Evolutionary conservation across 768 basidiomycete genomes (phyloP).

Genomic region (Myochromella boudieri): DNA sequence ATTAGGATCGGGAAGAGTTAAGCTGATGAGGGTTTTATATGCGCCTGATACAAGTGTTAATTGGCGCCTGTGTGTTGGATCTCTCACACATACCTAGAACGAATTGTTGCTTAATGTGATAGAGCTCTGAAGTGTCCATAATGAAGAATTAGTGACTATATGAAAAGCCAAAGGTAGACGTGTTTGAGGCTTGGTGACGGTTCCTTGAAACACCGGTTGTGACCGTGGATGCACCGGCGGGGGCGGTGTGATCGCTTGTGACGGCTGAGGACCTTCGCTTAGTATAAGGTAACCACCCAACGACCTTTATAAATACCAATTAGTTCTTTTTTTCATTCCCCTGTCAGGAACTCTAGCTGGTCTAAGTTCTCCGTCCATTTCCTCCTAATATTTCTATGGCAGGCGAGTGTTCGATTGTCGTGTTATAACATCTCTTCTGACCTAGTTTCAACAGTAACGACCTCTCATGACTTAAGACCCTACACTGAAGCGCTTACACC

Average conservation of each 20-base stretch:
- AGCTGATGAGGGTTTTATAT: conserved; percentile 58
- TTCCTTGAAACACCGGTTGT: conserved; percentile 12
- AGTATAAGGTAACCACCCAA: conserved; percentile 9
- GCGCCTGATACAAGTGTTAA: conserved; percentile 45
- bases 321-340: neutral
- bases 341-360: conserved; percentile 30
- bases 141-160: too few species aligned
- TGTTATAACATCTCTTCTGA: conserved; percentile 1
- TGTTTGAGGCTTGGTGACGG: conserved; percentile 7
- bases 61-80: neutral
- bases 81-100: conserved; percentile 54
- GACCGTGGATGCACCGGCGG: neutral
- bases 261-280: neutral
- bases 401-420: neutral
- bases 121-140: conserved; percentile 57
- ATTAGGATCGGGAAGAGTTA: conserved; percentile 55
- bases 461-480: conserved; percentile 13
- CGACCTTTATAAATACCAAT: conserved; percentile 11
- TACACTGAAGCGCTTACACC: conserved; percentile 13
- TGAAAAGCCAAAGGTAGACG: neutral
- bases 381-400: conserved; percentile 17
- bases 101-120: conserved; percentile 75
- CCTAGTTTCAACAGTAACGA: conserved; percentile 12
- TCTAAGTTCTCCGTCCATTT: conserved; percentile 22
- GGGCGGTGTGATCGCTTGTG: neutral